phyloP scores from a whole-genome alignment of 2,329 filamentous ascomycete species.

The Calonectria hawksworthii region DNA sequence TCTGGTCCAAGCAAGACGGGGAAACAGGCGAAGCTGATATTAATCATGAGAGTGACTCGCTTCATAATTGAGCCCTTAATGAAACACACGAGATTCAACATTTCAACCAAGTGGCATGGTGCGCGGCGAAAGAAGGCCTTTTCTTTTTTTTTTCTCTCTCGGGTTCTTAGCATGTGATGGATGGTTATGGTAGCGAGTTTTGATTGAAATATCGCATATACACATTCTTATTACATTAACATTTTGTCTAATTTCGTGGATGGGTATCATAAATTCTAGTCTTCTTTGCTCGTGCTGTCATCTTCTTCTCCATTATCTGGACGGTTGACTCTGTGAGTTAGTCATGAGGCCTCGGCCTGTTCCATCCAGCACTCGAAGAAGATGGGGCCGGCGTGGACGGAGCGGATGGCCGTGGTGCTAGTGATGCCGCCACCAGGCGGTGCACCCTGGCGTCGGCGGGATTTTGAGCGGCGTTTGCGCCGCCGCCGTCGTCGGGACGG shows the following conservation, averaged over 20 bases:
- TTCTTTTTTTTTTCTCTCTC: background rate
- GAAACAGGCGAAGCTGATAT: background rate
- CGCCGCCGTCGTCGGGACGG: conserved; percentile 66
- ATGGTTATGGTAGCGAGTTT: background rate
- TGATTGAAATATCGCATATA: background rate
- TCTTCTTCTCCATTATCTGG: background rate
- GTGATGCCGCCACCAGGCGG: conserved; percentile 49
- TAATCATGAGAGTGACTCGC: background rate
- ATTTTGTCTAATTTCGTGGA: background rate
- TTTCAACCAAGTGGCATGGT: background rate
- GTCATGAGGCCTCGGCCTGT: conserved; percentile 40
- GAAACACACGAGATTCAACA: conserved; percentile 14
- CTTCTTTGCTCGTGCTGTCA: background rate
- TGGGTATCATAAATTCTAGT: background rate
- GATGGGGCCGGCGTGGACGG: conserved; percentile 70
- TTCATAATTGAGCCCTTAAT: conserved; percentile 3
- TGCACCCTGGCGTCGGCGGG: conserved; percentile 46
- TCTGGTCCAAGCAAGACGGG: conserved; percentile 25
- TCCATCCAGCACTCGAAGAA: conserved; percentile 78
- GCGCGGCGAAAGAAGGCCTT: background rate
- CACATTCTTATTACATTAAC: background rate
- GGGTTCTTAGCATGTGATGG: background rate
- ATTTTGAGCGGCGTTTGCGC: conserved; percentile 55
- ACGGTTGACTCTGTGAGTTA: background rate
- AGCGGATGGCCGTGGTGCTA: conserved; percentile 64